Conservation (phyloP, 192 early-diverging fungal species). For the Obelidium mucronatum region DNA sequence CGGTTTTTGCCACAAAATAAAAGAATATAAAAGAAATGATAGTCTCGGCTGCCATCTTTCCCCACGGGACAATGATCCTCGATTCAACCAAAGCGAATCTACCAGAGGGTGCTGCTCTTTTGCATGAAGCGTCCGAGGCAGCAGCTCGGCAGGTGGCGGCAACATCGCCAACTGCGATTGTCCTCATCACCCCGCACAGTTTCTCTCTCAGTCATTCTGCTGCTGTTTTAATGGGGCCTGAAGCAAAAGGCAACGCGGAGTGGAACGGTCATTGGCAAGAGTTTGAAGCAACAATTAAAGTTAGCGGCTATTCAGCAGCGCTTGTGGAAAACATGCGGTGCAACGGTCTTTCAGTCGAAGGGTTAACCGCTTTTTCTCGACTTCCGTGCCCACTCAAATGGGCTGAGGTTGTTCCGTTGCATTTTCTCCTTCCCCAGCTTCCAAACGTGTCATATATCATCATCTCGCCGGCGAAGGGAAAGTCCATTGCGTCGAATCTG, state of each 20-base stretch:
- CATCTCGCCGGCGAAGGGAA: neutral
- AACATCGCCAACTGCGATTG: neutral
- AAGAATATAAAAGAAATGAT: no score
- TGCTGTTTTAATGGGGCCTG: neutral
- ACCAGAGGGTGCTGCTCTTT: neutral
- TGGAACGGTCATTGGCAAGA: slow-evolving; percentile 18
- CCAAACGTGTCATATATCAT: neutral
- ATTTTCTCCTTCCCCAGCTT: neutral
- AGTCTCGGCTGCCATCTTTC: slow-evolving; percentile 10
- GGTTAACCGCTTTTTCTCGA: neutral
- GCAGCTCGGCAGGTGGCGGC: neutral
- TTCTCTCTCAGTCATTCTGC: neutral
- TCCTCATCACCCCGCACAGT: slow-evolving; percentile 1
- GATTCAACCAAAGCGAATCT: neutral
- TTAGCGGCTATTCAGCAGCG: neutral
- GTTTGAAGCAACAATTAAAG: neutral
- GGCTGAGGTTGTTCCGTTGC: slow-evolving; percentile 3
- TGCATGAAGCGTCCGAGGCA: neutral
- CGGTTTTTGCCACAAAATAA: no score
- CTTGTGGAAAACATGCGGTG: neutral
- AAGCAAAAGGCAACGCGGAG: neutral
- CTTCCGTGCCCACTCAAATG: neutral
- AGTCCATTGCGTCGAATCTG: neutral
- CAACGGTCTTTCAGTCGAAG: neutral
- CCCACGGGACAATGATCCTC: slow-evolving; percentile 14